Base-by-base conservation (phyloP, 2,329 filamentous ascomycete species). In the Phialemoniopsis sp. region DNA sequence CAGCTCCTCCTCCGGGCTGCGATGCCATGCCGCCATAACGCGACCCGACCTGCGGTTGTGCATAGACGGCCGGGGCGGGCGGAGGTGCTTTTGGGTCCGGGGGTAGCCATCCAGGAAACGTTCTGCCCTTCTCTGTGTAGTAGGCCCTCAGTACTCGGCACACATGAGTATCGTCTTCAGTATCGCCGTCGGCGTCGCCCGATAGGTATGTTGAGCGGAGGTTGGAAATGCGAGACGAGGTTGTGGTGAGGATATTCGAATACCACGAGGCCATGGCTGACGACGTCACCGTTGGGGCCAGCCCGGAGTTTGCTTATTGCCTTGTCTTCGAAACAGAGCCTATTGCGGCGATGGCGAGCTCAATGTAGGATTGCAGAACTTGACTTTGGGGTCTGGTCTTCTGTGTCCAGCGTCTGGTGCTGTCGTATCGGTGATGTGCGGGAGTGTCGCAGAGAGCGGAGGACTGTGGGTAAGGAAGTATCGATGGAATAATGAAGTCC, bases 61-160 rank as follows among this genome's bases (percentile, higher is more conserved):
- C 64, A 62, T 78, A 71, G 45, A 80, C 58, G 41, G 78, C 60
- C 47, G 74, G 68, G 35, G 67, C 62, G 28, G 76, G 69, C 29
- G 74, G 73, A 32, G 80, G 80, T 4, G 77, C 79, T 63, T 88
- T 91, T n/a, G 89, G 90, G 60, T 95, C 88, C 6, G 87, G 83
- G 8, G 90, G 89, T 8, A 97, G 82, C 91, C 93, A 97, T 51
- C 72, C 66, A 1, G 93, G 93, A 46, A 90, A 86, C 2, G 81
- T 73, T 16, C 83, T 82, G 50, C 85, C 87, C 57, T 94, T 93
- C 62, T 97, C 90, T 37, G 73, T 79, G 72, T 98, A 97, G 74
- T 97, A 95, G 52, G 82, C 85, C 54, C 93, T 86, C 18, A 98
- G 80, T 29, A 95, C 89, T 54, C 93, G 87, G 65, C 88, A 94